Percentiles rank a stretch among this genome's conserved stretches.
These are phyloP conservation scores for Hordeum marinum DNA, from an alignment of 176 grass and related monocot species.

Conservation along the genomic window DNA sequence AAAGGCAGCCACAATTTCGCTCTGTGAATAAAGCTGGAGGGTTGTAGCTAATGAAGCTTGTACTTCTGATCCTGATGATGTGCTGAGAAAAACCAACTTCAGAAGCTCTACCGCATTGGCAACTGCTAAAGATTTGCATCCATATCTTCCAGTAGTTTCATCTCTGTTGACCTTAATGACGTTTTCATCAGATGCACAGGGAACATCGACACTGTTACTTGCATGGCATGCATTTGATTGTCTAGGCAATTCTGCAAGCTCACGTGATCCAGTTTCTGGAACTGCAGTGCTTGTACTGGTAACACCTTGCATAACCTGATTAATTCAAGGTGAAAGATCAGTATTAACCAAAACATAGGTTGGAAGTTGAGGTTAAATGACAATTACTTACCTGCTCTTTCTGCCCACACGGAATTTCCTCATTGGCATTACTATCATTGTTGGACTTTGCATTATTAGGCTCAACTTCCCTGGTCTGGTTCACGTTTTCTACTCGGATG, in stretches of 20 bases:
- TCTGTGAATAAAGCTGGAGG: conserved; percentile 75
- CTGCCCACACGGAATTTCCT: conserved; percentile 23
- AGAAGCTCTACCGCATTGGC: conserved; percentile 86
- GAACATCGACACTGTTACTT: conserved; percentile 29
- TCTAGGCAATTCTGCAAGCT: conserved; percentile 25
- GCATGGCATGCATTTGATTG: conserved; percentile 19
- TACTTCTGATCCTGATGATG: conserved; percentile 57
- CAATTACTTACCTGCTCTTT: conserved; percentile 40
- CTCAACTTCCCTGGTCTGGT: conserved; percentile 41
- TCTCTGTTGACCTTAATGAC: conserved; percentile 46
- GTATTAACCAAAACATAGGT: background rate
- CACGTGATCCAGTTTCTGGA: conserved; percentile 27
- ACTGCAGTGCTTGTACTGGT: background rate
- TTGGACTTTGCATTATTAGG: conserved; percentile 29
- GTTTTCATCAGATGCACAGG: conserved; percentile 28
- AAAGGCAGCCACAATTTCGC: conserved; percentile 82
- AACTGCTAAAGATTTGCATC: conserved; percentile 62
- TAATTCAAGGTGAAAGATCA: background rate
- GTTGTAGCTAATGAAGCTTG: conserved; percentile 70
- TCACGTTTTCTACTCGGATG: conserved; percentile 66
- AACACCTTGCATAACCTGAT: conserved; percentile 36
- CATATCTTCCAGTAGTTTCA: conserved; percentile 51
- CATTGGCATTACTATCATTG: conserved; percentile 23
- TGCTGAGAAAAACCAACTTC: conserved; percentile 85
- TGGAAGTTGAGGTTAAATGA: background rate